Evolutionary conservation across 2,329 filamentous ascomycete species (phyloP), one percentile per base, ranked within the genome.

Genomic region (Alternaria arbusti): DNA sequence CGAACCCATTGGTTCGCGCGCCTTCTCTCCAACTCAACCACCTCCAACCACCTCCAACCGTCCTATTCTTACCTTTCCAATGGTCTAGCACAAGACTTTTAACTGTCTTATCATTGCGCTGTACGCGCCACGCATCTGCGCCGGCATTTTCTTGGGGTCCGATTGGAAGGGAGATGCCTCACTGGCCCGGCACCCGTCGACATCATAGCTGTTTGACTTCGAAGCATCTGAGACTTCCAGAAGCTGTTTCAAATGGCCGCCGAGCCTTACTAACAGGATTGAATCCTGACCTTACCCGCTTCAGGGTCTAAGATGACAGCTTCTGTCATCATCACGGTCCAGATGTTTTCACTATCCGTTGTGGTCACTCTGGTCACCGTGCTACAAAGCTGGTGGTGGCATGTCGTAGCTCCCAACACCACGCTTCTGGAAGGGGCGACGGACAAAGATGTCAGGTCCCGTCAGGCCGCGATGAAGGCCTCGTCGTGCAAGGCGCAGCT

Each of bases 1-100:
- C 73, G 69, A 70, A 65, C 51, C 64, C 23, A 78, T 78, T 77
- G 74, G 74, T 66, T 55, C 32, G 65, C 50, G 59, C 12, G 54
- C 50, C 13, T 54, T 58, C 51, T 43, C 54, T 57, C 54, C 50
- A 61, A 47, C 61, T 32, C 59, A 9, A 40, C 60, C 30, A 49
- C 54, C 54, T 55, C 61, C 59, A 9, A 40, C 60, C 30, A 49
- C 54, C 54, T 55, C 61, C 57, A 64, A 61, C 61, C 54, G 23
- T 43, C 40, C 20, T 28, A 36, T 32, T 52, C 45, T 54, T 30
- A 45, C 28, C 15, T 23, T 47, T 51, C 56, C 28, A 45, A 32
- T 28, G 47, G 22, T 15, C 57, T 17, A 28, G 36, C 20, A 30
- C 36, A 43, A 47, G 36, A 22, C 52, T 50, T 22, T 51, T 28